Percentiles rank a stretch among this genome's conserved stretches.
Evolutionary conservation across 2,329 filamentous ascomycete genomes (phyloP).

Genomic region (Colletotrichum coccodes): DNA sequence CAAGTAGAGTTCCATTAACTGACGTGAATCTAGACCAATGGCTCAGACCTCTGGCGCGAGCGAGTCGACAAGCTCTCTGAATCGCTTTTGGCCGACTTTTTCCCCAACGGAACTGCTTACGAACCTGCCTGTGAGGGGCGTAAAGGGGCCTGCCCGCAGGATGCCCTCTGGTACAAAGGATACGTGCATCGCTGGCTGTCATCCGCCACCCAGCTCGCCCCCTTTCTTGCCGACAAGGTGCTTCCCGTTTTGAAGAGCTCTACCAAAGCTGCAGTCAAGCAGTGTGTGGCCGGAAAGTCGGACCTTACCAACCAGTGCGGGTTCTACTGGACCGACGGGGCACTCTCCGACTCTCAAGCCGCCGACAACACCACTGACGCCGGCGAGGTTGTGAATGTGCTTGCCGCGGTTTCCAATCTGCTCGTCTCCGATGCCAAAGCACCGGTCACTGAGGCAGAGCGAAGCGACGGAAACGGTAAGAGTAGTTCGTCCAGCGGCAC

Average conservation of each 20-base stretch:
- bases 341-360: conserved; percentile 48
- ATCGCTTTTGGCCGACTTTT: conserved; percentile 54
- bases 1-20: not conserved
- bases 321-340: conserved; percentile 53
- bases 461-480: not conserved
- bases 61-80: conserved; percentile 54
- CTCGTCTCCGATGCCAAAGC: conserved; percentile 39
- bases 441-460: not conserved
- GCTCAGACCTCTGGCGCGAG: conserved; percentile 35
- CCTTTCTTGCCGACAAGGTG: conserved; percentile 55
- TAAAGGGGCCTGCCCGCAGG: conserved; percentile 60
- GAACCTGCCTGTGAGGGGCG: conserved; percentile 70
- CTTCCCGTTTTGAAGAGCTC: conserved; percentile 56
- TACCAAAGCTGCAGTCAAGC: conserved; percentile 57
- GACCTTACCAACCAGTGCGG: conserved; percentile 52
- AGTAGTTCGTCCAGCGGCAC: not conserved
- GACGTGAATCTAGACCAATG: conserved; percentile 52
- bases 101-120: conserved; percentile 64
- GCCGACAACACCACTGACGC: conserved; percentile 56
- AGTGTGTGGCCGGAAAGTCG: conserved; percentile 58
- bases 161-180: conserved; percentile 69
- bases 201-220: conserved; percentile 58
- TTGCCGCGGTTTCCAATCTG: conserved; percentile 54
- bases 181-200: conserved; percentile 64
- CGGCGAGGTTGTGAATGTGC: conserved; percentile 58